phyloP scores from a whole-genome alignment of 441 rosid genomes.

The Cnidoscolus chayamansa region DNA sequence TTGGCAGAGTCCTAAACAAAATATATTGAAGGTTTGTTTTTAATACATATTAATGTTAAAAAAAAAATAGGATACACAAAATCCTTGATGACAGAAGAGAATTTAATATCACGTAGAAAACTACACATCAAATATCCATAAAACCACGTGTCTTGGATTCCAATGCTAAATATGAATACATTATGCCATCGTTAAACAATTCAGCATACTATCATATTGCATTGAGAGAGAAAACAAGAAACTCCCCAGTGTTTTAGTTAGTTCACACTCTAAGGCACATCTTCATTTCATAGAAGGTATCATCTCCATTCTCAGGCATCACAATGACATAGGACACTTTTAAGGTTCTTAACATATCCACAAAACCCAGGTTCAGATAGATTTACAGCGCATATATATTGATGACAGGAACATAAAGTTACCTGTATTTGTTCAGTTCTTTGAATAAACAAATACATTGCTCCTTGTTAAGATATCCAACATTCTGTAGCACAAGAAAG shows the following conservation, averaged over 20 bases:
- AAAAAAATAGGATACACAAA: slow-evolving; percentile 13
- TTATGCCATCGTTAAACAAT: not conserved
- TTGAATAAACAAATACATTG: slow-evolving; percentile 79
- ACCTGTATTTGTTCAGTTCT: slow-evolving; percentile 87
- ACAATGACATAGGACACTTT: not conserved
- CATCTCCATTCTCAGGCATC: not conserved
- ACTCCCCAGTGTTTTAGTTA: not conserved
- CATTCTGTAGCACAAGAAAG: slow-evolving; percentile 44
- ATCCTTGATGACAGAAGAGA: not conserved
- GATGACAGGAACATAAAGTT: slow-evolving; percentile 16
- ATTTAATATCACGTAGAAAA: not conserved
- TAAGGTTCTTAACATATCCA: slow-evolving; percentile 7
- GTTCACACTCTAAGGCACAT: not conserved
- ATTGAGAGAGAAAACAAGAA: not conserved
- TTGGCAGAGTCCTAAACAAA: slow-evolving; percentile 72
- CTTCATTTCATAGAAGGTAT: not conserved
- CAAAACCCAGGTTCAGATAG: slow-evolving; percentile 4
- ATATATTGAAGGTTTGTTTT: slow-evolving; percentile 20
- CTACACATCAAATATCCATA: slow-evolving; percentile 8
- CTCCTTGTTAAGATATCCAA: slow-evolving; percentile 57
- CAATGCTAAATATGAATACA: not conserved
- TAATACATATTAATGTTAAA: slow-evolving; percentile 15
- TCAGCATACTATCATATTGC: not conserved
- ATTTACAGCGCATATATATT: not conserved
- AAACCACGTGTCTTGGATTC: not conserved